These are phyloP conservation scores for Craspedostauros australis DNA, from an alignment of 108 stramenopile genomes.

Conservation along the genomic window DNA sequence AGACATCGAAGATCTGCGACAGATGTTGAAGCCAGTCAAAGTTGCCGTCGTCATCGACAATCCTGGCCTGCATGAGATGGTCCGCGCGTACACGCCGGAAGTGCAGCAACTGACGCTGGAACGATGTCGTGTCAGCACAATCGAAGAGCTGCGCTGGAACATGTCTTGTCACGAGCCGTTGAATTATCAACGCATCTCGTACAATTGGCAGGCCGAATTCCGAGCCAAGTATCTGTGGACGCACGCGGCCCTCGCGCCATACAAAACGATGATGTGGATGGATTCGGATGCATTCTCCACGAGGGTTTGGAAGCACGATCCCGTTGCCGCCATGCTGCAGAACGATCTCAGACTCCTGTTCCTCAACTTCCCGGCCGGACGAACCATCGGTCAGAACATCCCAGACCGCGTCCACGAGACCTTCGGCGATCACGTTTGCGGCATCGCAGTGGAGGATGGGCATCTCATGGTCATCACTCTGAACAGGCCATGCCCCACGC, in stretches of 20 bases:
- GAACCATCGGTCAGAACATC: neutral
- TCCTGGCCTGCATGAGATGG: conserved; percentile 22
- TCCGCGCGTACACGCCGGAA: conserved; percentile 7
- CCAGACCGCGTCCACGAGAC: conserved; percentile 12
- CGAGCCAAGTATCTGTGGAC: conserved; percentile 41
- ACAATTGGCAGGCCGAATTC: conserved; percentile 44
- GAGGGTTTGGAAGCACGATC: conserved; percentile 33
- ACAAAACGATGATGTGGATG: conserved; percentile 52
- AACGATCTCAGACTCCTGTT: conserved; percentile 33
- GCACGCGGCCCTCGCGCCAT: conserved; percentile 19
- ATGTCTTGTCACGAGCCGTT: conserved; percentile 14
- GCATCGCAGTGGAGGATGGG: conserved; percentile 1
- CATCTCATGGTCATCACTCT: neutral
- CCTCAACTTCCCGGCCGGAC: conserved; percentile 31
- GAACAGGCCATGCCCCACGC: conserved; percentile 1
- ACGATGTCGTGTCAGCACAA: conserved; percentile 17
- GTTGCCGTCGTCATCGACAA: conserved; percentile 34
- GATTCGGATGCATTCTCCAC: conserved; percentile 47
- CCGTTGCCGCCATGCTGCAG: conserved; percentile 29
- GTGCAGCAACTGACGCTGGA: conserved; percentile 9
- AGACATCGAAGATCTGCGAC: conserved; percentile 4
- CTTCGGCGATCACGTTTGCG: conserved; percentile 24
- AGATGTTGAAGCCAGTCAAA: conserved; percentile 27
- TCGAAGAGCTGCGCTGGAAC: conserved; percentile 13
- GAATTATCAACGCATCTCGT: conserved; percentile 9